A percentile compares a stretch with the other conserved stretches of the same genome.
Evolutionary conservation across 768 basidiomycete species (phyloP).

Genomic region (Calocybe indica): DNA sequence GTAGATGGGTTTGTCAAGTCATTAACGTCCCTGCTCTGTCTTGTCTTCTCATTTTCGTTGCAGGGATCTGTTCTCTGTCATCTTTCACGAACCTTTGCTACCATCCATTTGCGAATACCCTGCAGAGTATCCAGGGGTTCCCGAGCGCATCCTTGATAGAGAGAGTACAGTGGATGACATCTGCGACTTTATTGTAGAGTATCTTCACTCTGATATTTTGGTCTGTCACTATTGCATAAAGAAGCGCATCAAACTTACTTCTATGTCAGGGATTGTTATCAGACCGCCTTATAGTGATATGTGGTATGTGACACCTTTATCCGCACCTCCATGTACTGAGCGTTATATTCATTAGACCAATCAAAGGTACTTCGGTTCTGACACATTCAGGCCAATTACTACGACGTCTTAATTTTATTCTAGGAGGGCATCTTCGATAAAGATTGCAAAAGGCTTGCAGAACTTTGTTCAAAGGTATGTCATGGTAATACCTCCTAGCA

Average conservation of each 20-base stretch:
- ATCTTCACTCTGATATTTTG: constrained; percentile 78
- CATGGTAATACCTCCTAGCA: neutral
- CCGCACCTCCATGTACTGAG: neutral
- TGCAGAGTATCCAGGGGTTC: constrained; percentile 40
- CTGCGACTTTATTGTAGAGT: constrained; percentile 77
- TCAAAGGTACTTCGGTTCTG: constrained; percentile 40
- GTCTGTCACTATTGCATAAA: constrained; percentile 28
- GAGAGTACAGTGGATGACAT: constrained; percentile 63
- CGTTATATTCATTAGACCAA: constrained; percentile 45
- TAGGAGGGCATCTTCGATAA: constrained; percentile 59
- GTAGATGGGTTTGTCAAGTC: constrained; percentile 57
- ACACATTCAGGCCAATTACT: neutral
- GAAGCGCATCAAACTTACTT: neutral
- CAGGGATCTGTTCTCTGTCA: constrained; percentile 65
- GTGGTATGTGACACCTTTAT: constrained; percentile 37
- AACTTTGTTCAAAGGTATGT: constrained; percentile 48
- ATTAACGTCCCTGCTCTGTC: neutral
- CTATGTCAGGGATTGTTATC: constrained; percentile 57
- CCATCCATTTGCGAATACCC: constrained; percentile 45
- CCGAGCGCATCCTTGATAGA: constrained; percentile 32
- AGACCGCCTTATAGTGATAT: constrained; percentile 61
- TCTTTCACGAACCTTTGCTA: constrained; percentile 47
- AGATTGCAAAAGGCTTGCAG: constrained; percentile 52
- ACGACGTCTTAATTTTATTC: constrained; percentile 1
- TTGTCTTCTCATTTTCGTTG: constrained; percentile 3